Percentiles rank a stretch among this genome's conserved stretches.
Evolutionary conservation across 1,284 basidiomycete genomes (phyloP).

Genomic region (Acaromyces ingoldii): DNA sequence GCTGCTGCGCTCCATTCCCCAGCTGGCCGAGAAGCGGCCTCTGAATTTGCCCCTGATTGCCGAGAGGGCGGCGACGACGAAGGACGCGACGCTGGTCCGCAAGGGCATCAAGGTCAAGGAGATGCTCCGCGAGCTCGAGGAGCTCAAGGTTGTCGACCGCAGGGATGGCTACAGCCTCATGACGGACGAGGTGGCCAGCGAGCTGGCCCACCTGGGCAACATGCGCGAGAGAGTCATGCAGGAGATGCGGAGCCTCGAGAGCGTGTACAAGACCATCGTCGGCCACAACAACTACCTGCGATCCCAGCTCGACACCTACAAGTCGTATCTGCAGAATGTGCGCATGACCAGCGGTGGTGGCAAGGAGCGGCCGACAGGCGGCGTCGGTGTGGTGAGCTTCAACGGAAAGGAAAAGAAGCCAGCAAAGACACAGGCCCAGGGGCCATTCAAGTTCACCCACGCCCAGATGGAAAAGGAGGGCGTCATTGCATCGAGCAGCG

Average conservation of each 20-base stretch:
- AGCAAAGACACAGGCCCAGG: slow-evolving; percentile 74
- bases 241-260: slow-evolving; percentile 86
- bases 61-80: slow-evolving; percentile 90
- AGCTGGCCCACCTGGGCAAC: slow-evolving; percentile 92
- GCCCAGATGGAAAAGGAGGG: slow-evolving; percentile 98
- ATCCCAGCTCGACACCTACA: slow-evolving; percentile 96
- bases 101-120: slow-evolving; percentile 99
- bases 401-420: slow-evolving; percentile 96
- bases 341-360: slow-evolving; percentile 63
- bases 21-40: slow-evolving; percentile 73
- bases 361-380: slow-evolving; percentile 60
- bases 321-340: slow-evolving; percentile 97
- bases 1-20: slow-evolving; percentile 87
- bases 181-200: slow-evolving; percentile 92
- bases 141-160: slow-evolving; percentile 77
- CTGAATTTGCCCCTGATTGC: slow-evolving; percentile 85
- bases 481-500: slow-evolving; percentile 97
- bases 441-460: slow-evolving; percentile 95
- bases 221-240: slow-evolving; percentile 88
- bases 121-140: slow-evolving; percentile 92
- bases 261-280: slow-evolving; percentile 97
- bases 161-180: slow-evolving; percentile 83
- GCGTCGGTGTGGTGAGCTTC: slow-evolving; percentile 89
- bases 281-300: slow-evolving; percentile 98
- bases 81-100: slow-evolving; percentile 87